Evolutionary conservation across 179 eudicot species (phyloP).

Genomic region (Silene noctiflora): DNA sequence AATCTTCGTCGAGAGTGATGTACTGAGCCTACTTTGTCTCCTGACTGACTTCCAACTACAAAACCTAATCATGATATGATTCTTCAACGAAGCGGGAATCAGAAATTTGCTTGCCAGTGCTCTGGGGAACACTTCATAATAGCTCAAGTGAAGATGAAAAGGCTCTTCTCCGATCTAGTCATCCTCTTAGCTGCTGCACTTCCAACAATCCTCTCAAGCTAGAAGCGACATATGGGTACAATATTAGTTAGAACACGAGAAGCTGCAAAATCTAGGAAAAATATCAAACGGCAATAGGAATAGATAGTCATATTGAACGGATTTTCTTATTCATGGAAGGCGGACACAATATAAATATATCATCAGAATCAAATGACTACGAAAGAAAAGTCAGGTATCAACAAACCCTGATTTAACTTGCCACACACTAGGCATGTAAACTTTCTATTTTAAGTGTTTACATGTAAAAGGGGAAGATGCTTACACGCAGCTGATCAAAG

Average conservation of each 20-base stretch:
- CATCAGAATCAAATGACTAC: too few relatives aligned
- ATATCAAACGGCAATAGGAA: too few relatives aligned
- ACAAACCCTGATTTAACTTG: too few relatives aligned
- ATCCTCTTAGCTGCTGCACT: slow-evolving; percentile 36
- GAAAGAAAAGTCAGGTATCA: too few relatives aligned
- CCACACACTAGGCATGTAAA: too few relatives aligned
- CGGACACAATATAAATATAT: too few relatives aligned
- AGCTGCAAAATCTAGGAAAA: too few relatives aligned
- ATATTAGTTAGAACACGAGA: too few relatives aligned
- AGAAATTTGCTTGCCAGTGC: neutral
- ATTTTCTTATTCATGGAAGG: neutral
- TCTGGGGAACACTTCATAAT: neutral
- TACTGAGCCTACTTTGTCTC: neutral
- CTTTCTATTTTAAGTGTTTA: too few relatives aligned
- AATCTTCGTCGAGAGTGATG: too few relatives aligned
- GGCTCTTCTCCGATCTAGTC: slow-evolving; percentile 62
- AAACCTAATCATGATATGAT: neutral
- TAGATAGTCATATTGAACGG: too few relatives aligned
- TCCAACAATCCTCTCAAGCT: too few relatives aligned
- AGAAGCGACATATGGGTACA: neutral
- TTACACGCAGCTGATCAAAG: slow-evolving; percentile 76
- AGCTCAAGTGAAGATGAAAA: slow-evolving; percentile 56
- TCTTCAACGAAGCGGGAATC: neutral
- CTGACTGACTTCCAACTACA: neutral
- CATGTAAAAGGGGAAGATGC: slow-evolving; percentile 11